Evolutionary conservation across 2,329 filamentous ascomycete genomes (phyloP), one percentile per base, ranked within the genome.

Genomic region (Alternaria sp.): DNA sequence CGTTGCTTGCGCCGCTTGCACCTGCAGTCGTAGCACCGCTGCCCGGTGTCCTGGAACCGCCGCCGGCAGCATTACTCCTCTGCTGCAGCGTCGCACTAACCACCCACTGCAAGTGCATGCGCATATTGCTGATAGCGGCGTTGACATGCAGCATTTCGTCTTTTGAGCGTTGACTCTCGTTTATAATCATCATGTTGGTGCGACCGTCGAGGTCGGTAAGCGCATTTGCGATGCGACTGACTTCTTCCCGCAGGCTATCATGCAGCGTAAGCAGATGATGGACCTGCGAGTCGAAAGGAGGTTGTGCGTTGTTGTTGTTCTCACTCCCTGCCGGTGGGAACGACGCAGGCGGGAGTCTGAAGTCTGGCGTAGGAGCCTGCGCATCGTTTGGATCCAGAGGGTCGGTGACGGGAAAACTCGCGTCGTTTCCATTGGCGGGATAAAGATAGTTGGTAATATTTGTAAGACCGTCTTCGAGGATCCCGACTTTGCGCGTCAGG

Each of bases 61-160:
- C 60, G 43, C 68, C 68, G 44, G 73, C 62, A 39, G 72, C 66
- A 43, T 61, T 73, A 16, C 68, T 69, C 32, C 74, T 74, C 48
- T 77, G 73, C 59, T 86, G 84, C 60, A 88, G 74, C 18, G 85
- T 83, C 2, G 85, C 82, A 61, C 85, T 86, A 69, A 87, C 84
- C 12, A 89, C 80, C 87, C 87, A 89, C 53, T 88, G 86, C 22
- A 89, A 80, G 67, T 89, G 87, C 79, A 88, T 83, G 54, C 85
- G 82, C 62, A 88, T 82, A 16, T 81, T 84, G 65, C 83, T 85
- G 44, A 89, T 81, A 39, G 86, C 86, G 3, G 86, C 86, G 61
- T 85, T 87, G 7, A 85, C 84, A 68, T 88, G 87, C 11, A 86
- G 81, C 78, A 89, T 84, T 60, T 89, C 87, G 65, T 89, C 87